Base-by-base conservation (phyloP, 345 rosid species). In the Bruguiera gymnorhiza region DNA sequence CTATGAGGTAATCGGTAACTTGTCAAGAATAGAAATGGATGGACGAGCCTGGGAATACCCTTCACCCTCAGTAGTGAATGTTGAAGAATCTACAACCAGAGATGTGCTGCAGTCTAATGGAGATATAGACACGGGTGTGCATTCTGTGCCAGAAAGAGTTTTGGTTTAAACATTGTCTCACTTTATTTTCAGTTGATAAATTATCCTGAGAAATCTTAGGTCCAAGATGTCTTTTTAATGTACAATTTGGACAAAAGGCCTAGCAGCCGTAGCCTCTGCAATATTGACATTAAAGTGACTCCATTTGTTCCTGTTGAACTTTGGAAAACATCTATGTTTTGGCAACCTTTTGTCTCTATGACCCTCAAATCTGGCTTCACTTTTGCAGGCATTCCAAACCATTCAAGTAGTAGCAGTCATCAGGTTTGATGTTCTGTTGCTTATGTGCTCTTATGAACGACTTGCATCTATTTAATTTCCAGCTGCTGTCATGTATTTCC, bases 41-140 rank as follows among this genome's bases (percentile, higher is more conserved):
- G 73, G 83, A 81, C 75, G 84, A 57, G 74, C 69, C 73, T 80
- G 90, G 89, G 86, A 80, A 59, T 81, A 80, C 62, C 78, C 76
- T 29, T 84, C 31, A 16, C 60, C 60, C 18, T 56, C 81, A 13
- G 56, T 65, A 21, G 27, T 67, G 75, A 74, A 71, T 51, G 53
- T 56, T 36, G 85, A 86, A 65, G 82, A 72, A 56, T 77, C 85
- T 20, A 64, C 79, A 26, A 75, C 71, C 30, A 56, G 70, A 62
- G 87, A 76, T 32, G 30, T 65, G 24, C 83, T 65, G 24, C 83
- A 69, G 52, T 46, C 65, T 37, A 75, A 66, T 71, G 83, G 58
- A 72, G 77, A 74, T 63, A 75, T 73, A 24, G 76, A 50, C 27
- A 54, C 59, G 30, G 77, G 58, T 48, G 72, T 70, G 67, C 79